Conservation (phyloP, 2,329 filamentous ascomycete species). For the Phyllosticta ampelicida region DNA sequence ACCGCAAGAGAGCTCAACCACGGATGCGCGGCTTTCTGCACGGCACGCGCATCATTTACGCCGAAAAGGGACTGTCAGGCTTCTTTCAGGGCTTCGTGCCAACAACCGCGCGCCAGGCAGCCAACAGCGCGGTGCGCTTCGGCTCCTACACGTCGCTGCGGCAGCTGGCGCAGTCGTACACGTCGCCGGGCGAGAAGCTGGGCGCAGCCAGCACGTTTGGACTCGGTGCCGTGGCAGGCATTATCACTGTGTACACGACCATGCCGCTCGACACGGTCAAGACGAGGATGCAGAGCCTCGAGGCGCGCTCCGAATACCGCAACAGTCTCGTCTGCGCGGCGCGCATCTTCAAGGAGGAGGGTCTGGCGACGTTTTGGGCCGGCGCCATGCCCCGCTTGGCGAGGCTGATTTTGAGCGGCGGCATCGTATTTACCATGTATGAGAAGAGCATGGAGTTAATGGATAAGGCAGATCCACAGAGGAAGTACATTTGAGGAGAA, state of each 20-base stretch:
- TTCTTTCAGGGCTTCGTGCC: conserved; percentile 98
- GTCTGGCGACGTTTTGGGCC: conserved; percentile 84
- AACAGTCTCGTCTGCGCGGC: conserved; percentile 78
- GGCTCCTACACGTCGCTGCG: conserved; percentile 82
- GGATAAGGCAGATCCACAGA: conserved; percentile 68
- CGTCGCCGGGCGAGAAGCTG: conserved; percentile 87
- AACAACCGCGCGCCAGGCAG: conserved; percentile 86
- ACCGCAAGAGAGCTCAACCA: conserved; percentile 75
- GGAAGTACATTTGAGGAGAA: conserved; percentile 39
- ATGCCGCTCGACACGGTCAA: conserved; percentile 86
- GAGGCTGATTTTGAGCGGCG: conserved; percentile 78
- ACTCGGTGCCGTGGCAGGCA: conserved; percentile 76
- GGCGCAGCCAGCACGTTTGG: conserved; percentile 80
- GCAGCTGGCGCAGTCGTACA: conserved; percentile 85
- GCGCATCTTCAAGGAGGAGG: conserved; percentile 80
- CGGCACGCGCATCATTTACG: conserved; percentile 74
- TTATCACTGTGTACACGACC: conserved; percentile 70
- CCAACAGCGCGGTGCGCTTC: conserved; percentile 88
- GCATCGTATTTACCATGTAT: conserved; percentile 79
- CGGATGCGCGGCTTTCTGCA: conserved; percentile 88
- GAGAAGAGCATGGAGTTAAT: conserved; percentile 93
- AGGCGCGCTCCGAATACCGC: conserved; percentile 69
- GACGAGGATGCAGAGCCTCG: conserved; percentile 94
- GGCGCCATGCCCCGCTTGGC: conserved; percentile 80
- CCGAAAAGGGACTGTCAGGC: conserved; percentile 76